Percentiles rank a stretch among this genome's conserved stretches.
Evolutionary conservation across 495 filamentous ascomycete species (phyloP).

Genomic region (Clohesyomyces aquaticus): DNA sequence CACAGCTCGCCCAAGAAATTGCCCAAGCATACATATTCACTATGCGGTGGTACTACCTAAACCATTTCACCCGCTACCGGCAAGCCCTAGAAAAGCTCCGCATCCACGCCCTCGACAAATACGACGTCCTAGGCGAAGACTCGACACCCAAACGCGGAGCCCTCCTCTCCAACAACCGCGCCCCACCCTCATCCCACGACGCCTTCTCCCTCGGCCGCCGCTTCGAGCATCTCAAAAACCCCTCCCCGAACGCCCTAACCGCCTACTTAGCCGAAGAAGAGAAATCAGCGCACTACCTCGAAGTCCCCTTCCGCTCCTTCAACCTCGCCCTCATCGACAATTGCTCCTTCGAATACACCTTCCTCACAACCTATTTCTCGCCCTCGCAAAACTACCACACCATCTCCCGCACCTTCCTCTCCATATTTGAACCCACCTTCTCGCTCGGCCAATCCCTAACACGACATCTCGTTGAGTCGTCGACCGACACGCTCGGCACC

Average conservation of each 20-base stretch:
- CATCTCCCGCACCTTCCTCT: constrained; percentile 70
- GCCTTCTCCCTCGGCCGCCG: constrained; percentile 85
- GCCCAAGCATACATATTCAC: constrained; percentile 95
- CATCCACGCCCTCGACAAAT: constrained; percentile 77
- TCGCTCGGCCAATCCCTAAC: constrained; percentile 75
- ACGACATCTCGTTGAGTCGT: constrained; percentile 72
- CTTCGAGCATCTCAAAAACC: constrained; percentile 73
- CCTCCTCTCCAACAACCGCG: constrained; percentile 41
- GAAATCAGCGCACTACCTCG: constrained; percentile 79
- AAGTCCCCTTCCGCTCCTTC: constrained; percentile 88
- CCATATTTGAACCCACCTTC: constrained; percentile 86
- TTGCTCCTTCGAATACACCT: constrained; percentile 90
- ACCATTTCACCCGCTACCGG: constrained; percentile 87
- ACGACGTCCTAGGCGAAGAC: constrained; percentile 82
- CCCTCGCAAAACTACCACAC: constrained; percentile 57
- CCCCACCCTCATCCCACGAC: constrained; percentile 72
- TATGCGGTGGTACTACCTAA: constrained; percentile 97
- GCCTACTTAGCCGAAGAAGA: constrained; percentile 90
- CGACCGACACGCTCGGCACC: constrained; percentile 81
- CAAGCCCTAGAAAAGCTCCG: constrained; percentile 82
- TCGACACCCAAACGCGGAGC: constrained; percentile 53
- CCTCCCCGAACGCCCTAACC: constrained; percentile 70
- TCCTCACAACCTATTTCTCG: constrained; percentile 87
- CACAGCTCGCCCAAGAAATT: constrained; percentile 80
- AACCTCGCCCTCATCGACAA: constrained; percentile 94